Conservation (phyloP, 1,139 yeast genomes). For the Hansenula sp. region DNA sequence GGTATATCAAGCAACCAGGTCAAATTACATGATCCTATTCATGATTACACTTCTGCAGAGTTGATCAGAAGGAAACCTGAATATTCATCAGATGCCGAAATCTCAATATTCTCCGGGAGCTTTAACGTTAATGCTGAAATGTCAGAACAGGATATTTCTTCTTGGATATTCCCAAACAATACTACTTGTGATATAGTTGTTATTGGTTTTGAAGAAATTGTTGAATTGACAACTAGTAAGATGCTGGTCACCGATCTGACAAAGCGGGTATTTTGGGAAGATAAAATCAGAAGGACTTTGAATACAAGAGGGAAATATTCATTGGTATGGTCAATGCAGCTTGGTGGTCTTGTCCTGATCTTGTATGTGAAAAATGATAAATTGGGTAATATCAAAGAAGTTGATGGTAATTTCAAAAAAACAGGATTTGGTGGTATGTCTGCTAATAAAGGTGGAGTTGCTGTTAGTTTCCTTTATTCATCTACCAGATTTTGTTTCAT, state of each 20-base stretch:
- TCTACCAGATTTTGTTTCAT: conserved; percentile 76
- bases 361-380: conserved; percentile 66
- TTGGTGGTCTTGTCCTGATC: conserved; percentile 87
- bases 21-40: conserved; percentile 65
- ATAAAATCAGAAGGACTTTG: conserved; percentile 53
- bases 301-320: conserved; percentile 56
- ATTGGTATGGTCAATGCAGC: conserved; percentile 78
- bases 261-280: conserved; percentile 77
- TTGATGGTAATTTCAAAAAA: conserved; percentile 77
- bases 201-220: conserved; percentile 88
- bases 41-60: conserved; percentile 59
- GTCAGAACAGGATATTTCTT: conserved; percentile 46
- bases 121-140: conserved; percentile 67
- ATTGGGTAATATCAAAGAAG: conserved; percentile 60
- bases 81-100: conserved; percentile 48
- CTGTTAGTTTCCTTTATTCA: conserved; percentile 74
- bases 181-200: conserved; percentile 65
- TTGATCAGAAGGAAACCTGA: conserved; percentile 44
- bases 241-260: conserved; percentile 79
- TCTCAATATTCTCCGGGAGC: conserved; percentile 59
- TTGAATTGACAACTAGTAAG: conserved; percentile 86
- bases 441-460: conserved; percentile 91
- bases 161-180: conserved; percentile 54
- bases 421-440: conserved; percentile 92
- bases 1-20: conserved; percentile 28